These are phyloP conservation scores for Pyrenochaeta sp. DNA, from an alignment of 2,329 filamentous ascomycete genomes.

Conservation along the genomic window DNA sequence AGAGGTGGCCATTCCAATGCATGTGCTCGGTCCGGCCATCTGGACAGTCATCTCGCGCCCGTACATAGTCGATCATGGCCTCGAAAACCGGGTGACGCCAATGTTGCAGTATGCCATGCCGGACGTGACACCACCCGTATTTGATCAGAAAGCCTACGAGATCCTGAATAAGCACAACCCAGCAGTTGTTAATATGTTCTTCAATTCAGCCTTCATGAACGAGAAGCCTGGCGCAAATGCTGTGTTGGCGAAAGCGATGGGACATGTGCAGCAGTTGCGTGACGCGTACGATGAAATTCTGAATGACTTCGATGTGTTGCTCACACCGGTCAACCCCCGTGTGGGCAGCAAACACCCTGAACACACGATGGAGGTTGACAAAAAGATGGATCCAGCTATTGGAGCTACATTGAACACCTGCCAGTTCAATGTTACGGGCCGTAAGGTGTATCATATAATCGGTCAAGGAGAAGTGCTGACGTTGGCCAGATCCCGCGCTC, in stretches of 20 bases:
- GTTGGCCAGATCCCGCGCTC: conserved; percentile 53
- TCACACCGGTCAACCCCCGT: conserved; percentile 59
- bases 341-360: conserved; percentile 56
- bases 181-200: conserved; percentile 55
- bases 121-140: conserved; percentile 28
- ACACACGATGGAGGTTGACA: conserved; percentile 43
- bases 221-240: conserved; percentile 34
- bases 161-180: conserved; percentile 56
- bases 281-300: conserved; percentile 59
- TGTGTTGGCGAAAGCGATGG: conserved; percentile 57
- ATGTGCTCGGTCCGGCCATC: conserved; percentile 56
- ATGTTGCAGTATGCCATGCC: conserved; percentile 41
- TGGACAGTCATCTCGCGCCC: conserved; percentile 55
- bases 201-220: conserved; percentile 49
- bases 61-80: conserved; percentile 34
- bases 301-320: conserved; percentile 56
- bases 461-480: not conserved
- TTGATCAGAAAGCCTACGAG: conserved; percentile 55
- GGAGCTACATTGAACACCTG: conserved; percentile 56
- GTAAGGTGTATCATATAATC: conserved; percentile 8
- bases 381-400: conserved; percentile 56
- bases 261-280: conserved; percentile 57
- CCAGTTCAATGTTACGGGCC: conserved; percentile 61
- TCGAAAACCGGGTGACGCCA: conserved; percentile 40
- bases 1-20: conserved; percentile 59